Percentiles rank a stretch among this genome's conserved stretches.
Conservation (phyloP, 495 filamentous ascomycete genomes). For the Aspergillus diversus region DNA sequence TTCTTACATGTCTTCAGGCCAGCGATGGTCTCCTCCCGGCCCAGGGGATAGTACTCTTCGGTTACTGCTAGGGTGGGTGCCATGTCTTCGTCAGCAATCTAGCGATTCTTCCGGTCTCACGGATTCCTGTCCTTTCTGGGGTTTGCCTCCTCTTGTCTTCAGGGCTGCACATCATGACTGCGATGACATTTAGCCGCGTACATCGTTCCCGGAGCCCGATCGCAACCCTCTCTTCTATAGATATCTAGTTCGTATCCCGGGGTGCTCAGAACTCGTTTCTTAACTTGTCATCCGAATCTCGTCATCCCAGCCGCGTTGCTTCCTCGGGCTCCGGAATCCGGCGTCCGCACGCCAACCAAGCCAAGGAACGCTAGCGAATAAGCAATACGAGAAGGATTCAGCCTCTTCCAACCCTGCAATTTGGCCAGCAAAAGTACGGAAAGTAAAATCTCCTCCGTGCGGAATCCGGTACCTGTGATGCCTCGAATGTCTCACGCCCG, state of each 20-base stretch:
- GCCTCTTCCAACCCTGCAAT: background rate
- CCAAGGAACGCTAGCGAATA: background rate
- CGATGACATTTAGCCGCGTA: no score
- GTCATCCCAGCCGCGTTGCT: background rate
- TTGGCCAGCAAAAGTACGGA: background rate
- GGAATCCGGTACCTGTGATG: background rate
- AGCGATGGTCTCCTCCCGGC: background rate
- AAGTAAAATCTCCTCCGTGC: background rate
- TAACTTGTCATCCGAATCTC: background rate
- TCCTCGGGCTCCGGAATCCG: background rate
- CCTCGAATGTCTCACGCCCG: background rate
- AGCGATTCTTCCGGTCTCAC: no score
- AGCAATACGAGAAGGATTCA: background rate
- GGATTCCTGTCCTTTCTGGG: background rate
- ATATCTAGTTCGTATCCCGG: background rate
- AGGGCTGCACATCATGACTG: background rate
- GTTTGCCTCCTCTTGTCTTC: background rate
- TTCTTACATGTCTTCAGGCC: constrained; percentile 5
- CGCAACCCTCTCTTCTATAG: background rate
- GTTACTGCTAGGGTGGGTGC: background rate
- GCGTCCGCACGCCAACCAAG: background rate
- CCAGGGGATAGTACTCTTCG: background rate
- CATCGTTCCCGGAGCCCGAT: background rate
- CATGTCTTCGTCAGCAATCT: no score
- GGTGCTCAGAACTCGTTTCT: background rate